Conservation (phyloP, 176 grass and related monocot species). For the Rhipidocladum racemiflorum region DNA sequence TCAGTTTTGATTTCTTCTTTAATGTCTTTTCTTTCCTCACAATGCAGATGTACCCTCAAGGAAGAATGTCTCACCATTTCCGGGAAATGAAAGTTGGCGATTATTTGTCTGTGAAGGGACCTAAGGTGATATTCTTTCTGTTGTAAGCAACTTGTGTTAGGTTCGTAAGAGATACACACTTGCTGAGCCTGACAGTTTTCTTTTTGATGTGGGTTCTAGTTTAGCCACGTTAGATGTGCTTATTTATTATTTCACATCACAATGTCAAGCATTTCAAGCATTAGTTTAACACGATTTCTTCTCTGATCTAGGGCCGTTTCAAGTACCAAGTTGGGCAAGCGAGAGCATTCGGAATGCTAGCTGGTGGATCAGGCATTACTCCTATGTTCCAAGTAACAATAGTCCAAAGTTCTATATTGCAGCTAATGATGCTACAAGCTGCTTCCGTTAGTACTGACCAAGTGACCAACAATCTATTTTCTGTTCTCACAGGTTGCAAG, state of each 20-base stretch:
- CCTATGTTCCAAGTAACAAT: conserved; percentile 94
- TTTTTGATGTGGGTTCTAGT: conserved; percentile 2
- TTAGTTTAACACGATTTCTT: conserved; percentile 6
- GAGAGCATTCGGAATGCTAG: conserved; percentile 91
- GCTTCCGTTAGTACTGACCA: not conserved
- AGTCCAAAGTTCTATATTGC: conserved; percentile 8
- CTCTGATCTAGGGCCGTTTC: conserved; percentile 74
- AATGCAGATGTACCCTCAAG: conserved; percentile 95
- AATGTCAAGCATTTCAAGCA: not conserved
- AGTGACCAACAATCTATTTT: conserved; percentile 6
- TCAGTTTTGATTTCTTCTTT: not conserved
- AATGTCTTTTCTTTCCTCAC: not conserved
- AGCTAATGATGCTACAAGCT: not conserved
- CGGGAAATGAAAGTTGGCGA: conserved; percentile 94
- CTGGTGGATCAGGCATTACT: conserved; percentile 97
- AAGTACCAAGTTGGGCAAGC: conserved; percentile 92
- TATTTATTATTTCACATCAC: not conserved
- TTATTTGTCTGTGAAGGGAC: conserved; percentile 85
- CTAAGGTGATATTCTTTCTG: conserved; percentile 67
- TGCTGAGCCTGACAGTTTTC: not conserved
- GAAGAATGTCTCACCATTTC: conserved; percentile 99
- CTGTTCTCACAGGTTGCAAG: conserved; percentile 69
- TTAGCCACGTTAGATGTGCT: not conserved
- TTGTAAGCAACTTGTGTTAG: not conserved
- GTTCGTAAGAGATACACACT: not conserved